Evolutionary conservation across 1,139 yeast species (phyloP).

Genomic region (Nakaseomyces delphensis): DNA sequence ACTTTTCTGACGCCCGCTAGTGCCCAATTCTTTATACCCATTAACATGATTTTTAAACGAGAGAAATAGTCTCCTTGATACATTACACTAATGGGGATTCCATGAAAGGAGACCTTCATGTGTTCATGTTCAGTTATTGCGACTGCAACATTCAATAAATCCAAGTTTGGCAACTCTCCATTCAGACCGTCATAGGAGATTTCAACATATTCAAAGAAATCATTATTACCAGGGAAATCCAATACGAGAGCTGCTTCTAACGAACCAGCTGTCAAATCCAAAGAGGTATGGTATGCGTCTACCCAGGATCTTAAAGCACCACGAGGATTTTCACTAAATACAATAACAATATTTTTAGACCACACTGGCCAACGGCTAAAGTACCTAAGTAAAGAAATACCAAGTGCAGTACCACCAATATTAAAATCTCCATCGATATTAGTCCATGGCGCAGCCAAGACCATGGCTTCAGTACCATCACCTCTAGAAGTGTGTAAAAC

Average conservation of each 20-base stretch:
- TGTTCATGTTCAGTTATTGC: conserved; percentile 67
- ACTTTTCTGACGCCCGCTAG: conserved; percentile 55
- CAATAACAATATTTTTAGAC: conserved; percentile 89
- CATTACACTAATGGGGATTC: conserved; percentile 42
- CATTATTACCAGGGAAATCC: conserved; percentile 63
- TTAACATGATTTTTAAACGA: conserved; percentile 51
- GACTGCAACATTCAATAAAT: conserved; percentile 73
- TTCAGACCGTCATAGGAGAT: conserved; percentile 79
- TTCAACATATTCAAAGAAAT: conserved; percentile 67
- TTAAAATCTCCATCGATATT: conserved; percentile 52
- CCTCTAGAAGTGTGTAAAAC: conserved; percentile 90
- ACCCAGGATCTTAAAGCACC: conserved; percentile 80
- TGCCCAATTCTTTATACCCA: conserved; percentile 61
- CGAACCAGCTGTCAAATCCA: conserved; percentile 90
- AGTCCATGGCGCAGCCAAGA: conserved; percentile 79
- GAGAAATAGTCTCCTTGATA: conserved; percentile 39
- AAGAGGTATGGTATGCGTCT: conserved; percentile 78
- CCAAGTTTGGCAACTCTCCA: conserved; percentile 93
- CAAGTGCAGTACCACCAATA: conserved; percentile 71
- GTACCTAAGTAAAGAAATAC: conserved; percentile 67
- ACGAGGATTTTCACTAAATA: conserved; percentile 67
- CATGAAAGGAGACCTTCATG: conserved; percentile 59
- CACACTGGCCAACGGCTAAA: conserved; percentile 82
- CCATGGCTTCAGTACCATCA: conserved; percentile 94
- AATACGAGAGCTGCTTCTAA: conserved; percentile 85